phyloP scores from a whole-genome alignment of 805 yeast genomes.

The Brettanomyces bruxellensis region DNA sequence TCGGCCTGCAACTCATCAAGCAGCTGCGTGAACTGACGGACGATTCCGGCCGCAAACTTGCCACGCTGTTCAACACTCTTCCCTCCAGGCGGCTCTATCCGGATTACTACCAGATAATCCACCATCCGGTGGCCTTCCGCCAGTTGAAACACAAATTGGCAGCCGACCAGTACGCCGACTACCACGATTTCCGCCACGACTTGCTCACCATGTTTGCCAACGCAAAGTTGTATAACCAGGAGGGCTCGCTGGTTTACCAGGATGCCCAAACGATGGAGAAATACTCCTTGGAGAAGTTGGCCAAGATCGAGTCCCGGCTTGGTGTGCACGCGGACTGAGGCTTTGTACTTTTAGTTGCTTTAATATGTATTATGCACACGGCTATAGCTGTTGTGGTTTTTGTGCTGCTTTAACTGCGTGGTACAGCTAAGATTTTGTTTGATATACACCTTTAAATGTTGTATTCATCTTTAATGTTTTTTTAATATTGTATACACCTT shows the following conservation, averaged over 20 bases:
- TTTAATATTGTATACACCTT: no score
- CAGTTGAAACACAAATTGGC: conserved; percentile 41
- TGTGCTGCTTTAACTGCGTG: no score
- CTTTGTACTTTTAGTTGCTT: no score
- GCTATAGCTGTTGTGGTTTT: not conserved
- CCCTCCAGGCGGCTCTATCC: conserved; percentile 76
- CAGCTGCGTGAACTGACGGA: conserved; percentile 29
- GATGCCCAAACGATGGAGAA: conserved; percentile 45
- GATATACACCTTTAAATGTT: no score
- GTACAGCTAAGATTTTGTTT: no score
- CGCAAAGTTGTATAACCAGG: conserved; percentile 63
- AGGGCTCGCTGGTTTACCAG: conserved; percentile 51
- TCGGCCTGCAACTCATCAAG: conserved; percentile 30
- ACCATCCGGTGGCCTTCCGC: conserved; percentile 49
- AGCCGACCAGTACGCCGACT: conserved; percentile 27
- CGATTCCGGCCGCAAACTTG: conserved; percentile 35
- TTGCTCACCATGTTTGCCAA: conserved; percentile 51
- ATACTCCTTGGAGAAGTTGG: conserved; percentile 19
- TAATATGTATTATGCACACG: no score
- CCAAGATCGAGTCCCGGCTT: conserved; percentile 3
- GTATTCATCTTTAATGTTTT: no score
- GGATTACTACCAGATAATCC: conserved; percentile 67
- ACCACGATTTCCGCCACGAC: conserved; percentile 41
- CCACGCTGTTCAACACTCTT: conserved; percentile 56
- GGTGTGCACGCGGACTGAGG: not conserved